Base-by-base conservation (phyloP, 352 stramenopile species). In the Globisporangium viniferum region DNA sequence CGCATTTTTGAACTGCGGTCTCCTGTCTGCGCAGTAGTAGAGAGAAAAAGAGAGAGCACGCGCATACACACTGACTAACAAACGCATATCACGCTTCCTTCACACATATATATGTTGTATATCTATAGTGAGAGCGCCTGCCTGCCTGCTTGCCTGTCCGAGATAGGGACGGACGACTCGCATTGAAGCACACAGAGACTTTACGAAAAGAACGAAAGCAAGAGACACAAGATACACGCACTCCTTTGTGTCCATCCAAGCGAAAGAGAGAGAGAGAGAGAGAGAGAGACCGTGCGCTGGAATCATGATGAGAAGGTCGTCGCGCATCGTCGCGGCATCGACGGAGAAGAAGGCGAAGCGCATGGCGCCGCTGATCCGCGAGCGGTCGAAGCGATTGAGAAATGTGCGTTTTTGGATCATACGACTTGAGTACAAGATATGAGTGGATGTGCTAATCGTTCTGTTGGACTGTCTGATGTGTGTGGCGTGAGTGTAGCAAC, bases 331-430 rank as follows among this genome's bases (percentile, higher is more conserved):
- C 33, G 78, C 73, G 4, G 80, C 69, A n/a, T 73, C 74, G 14
- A 77, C 70, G 15, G 72, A 78, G 41, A 82, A 85, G 46, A 75
- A 77, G 22, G 70, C 72, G 46, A 74, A 70, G 53, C 82, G 85
- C 57, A 92, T 93, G 80, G 80, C 86, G 54, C 79, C 79, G 74
- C 64, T 86, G 36, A 85, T 93, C 60, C 70, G 73, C 35, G 68
- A 70, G 29, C 73, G 72, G 24, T 60, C 68, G n/a, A 72, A 74
- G 56, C 69, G 71, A 22, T 54, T 74, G 27, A 68, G 68, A 18
- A 70, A 72, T 65, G 74, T 80, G 57, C 62, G 27, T 31, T 33
- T 33, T 48, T 0, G n/a, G 20, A 15, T 22, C 12, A 46, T 46
- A 15, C 20, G 14, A 41, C 18, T 18, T 57, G 8, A 66, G 10